Conservation (phyloP, 1,284 basidiomycete species). For the Testicularia cyperi region DNA sequence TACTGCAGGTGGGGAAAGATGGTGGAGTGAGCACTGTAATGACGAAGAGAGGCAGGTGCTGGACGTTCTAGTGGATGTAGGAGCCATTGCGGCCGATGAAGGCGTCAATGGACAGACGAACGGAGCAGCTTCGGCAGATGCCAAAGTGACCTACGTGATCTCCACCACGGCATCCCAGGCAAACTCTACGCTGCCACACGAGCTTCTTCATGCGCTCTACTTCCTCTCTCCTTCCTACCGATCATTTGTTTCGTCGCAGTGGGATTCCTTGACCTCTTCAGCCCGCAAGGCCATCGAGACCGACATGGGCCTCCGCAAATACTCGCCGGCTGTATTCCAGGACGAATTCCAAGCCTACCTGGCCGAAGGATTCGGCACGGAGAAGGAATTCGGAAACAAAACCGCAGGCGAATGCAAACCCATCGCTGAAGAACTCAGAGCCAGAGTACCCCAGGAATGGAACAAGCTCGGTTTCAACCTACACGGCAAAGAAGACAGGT, state of each 20-base stretch:
- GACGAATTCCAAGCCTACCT: constrained; percentile 57
- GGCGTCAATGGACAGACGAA: constrained; percentile 7
- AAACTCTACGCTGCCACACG: constrained; percentile 46
- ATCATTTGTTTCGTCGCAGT: constrained; percentile 18
- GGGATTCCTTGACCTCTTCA: constrained; percentile 20
- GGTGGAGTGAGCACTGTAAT: constrained; percentile 40
- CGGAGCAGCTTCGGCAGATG: background rate
- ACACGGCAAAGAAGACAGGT: constrained; percentile 16
- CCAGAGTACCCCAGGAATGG: constrained; percentile 23
- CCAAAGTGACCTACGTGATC: constrained; percentile 50
- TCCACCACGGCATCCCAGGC: constrained; percentile 38
- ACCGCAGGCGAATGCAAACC: constrained; percentile 33
- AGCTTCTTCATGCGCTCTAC: constrained; percentile 53
- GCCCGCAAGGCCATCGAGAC: constrained; percentile 40
- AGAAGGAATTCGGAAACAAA: constrained; percentile 47
- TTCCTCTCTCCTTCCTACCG: constrained; percentile 45
- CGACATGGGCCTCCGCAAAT: constrained; percentile 50
- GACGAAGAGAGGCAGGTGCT: constrained; percentile 41
- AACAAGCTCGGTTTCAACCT: constrained; percentile 10
- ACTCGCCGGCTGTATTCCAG: constrained; percentile 39
- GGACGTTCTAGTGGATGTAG: constrained; percentile 20
- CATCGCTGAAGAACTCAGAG: constrained; percentile 16
- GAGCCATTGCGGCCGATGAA: constrained; percentile 11
- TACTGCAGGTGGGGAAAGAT: constrained; percentile 8
- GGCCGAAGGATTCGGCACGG: constrained; percentile 35